Evolutionary conservation across 352 stramenopile genomes (phyloP), one percentile per base, ranked within the genome.

Genomic region (Pythium myriotylum): DNA sequence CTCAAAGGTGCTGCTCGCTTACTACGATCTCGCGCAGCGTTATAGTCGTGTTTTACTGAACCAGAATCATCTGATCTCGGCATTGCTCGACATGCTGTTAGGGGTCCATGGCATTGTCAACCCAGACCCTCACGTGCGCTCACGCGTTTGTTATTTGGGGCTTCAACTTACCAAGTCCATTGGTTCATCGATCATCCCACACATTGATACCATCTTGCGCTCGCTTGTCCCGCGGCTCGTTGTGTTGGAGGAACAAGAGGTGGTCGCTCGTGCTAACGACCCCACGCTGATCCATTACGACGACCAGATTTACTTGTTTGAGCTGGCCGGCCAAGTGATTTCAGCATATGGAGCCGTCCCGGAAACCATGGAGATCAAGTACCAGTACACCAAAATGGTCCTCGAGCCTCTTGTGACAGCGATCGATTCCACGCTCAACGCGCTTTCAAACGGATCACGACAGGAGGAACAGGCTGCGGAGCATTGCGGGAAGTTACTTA

Each of bases 271-370:
- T 14, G 55, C 77, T 49, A 72, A 77, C 26, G 76, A 81, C 32
- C 70, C 78, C 32, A 81, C 69, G 4, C 82, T 82, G 27, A 73
- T 92, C 49, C 72, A 79, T 0, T 79, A 83, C 43, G 83, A 92
- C 27, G 86, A 95, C 53, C 85, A 92, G 55, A 53, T 95, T 35
- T 95, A 95, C 59, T 70, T 96, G 14, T 96, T 95, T 57, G 86
- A 96, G 62, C 73, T 95, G 1, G 79, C 86, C 5, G 87, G 88
- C 5, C 82, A 94, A 40, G 78, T 96, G 26, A 91, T 96, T 35
- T 79, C 84, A 39, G 85, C 79, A 33, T 71, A 93, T 10, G 65
- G 72, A 7, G 46, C 56, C 7, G 49, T 61, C 5, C 57, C 64
- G 0, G 73, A 81, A 29, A 69, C 72, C 33, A 77, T 88, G 58